Base-by-base conservation (phyloP, 139 green algal species). In the Trebouxia sp. region DNA sequence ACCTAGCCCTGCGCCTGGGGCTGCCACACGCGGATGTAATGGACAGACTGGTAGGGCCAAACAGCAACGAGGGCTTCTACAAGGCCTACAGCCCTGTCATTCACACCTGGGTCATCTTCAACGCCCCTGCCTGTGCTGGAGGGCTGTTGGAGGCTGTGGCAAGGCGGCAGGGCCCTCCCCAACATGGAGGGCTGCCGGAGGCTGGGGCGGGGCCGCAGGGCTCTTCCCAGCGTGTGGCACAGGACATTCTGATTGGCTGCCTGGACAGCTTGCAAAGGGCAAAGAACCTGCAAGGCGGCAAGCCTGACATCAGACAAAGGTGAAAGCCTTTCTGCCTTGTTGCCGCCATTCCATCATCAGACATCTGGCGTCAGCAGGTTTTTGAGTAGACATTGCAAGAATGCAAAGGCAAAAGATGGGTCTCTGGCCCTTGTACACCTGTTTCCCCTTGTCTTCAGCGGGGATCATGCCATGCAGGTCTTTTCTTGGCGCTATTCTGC, bases 61-160 rank as follows among this genome's bases (percentile, higher is more conserved):
- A 10, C 2, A 12, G 15, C n/a, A 22, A 47, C 10, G 69, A 35
- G 14, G 50, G 11, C 10, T 53, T 84, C n/a, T 80, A 84, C 38
- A 41, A 79, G 37, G 38, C 35, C 26, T 77, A 56, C 24, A 77
- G 39, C 38, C 37, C 76, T 10, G 39, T 53, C 24, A 38, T 80
- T 15, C 55, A 80, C 32, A 32, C 50, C 72, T 84, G 80, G 80
- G 30, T 84, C 37, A 51, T 84, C 14, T 81, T 74, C 67, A 84
- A 80, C 26, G 56, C 43, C 9, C 38, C 30, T 2, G 20, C 30
- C 10, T 66, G 37, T 15, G 69, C 41, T 43, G 24, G 28, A 42
- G 0, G 42, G 24, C 56, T 84, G 42, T 81, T 66, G 22, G 39
- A 66, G 5, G 80, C 41, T 35, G 32, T 84, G 80, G 80, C 51